A percentile compares a stretch with the other conserved stretches of the same genome.
phyloP scores from a whole-genome alignment of 2,329 filamentous ascomycete genomes.

The Westerdykella sp. region DNA sequence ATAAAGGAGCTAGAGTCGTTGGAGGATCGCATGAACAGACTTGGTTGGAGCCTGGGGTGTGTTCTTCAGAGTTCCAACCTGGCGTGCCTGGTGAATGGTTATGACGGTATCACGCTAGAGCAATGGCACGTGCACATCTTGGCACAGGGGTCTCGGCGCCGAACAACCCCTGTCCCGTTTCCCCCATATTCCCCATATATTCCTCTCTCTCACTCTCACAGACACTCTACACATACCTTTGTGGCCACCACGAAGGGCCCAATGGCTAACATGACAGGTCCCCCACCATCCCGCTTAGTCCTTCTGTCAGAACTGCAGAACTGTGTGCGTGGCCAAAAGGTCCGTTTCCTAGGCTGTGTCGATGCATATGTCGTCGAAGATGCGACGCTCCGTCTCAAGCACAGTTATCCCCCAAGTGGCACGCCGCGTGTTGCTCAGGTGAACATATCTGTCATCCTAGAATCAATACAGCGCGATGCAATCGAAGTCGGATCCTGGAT shows the following conservation, averaged over 20 bases:
- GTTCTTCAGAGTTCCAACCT: background rate
- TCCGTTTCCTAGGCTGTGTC: constrained; percentile 82
- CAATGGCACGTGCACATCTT: background rate
- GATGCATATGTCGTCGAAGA: constrained; percentile 51
- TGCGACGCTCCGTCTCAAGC: constrained; percentile 61
- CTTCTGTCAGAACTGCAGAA: constrained; percentile 42
- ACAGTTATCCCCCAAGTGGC: constrained; percentile 51
- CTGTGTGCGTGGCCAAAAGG: constrained; percentile 60
- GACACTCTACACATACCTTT: too few species aligned
- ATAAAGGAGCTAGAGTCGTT: too few species aligned
- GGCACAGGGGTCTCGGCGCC: background rate
- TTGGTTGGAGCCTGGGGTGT: constrained; percentile 10
- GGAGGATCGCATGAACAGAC: background rate
- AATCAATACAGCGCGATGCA: constrained; percentile 56
- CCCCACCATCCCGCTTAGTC: constrained; percentile 52
- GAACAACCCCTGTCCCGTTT: background rate
- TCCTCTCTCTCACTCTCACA: too few species aligned
- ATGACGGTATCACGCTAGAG: background rate
- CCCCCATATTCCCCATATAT: too few species aligned
- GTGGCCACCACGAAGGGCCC: background rate
- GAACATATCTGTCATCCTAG: constrained; percentile 65
- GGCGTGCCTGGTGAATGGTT: background rate
- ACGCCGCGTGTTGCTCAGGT: constrained; percentile 51
- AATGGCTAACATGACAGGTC: constrained; percentile 34
- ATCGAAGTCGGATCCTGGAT: constrained; percentile 76